Base-by-base conservation (phyloP, 805 yeast genomes). In the Metschnikowia santaceciliae region DNA sequence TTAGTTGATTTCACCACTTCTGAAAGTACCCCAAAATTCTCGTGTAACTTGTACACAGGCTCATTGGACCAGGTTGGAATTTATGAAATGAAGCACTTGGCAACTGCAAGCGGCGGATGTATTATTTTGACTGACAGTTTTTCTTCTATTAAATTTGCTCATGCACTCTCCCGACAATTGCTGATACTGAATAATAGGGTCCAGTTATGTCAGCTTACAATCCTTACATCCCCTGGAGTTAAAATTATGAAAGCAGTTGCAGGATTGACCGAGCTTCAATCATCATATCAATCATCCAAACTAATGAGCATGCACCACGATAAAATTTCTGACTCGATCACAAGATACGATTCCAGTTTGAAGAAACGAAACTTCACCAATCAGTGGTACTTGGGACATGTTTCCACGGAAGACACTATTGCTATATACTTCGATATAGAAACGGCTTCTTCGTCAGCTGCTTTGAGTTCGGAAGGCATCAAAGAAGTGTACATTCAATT, bases 11-110 rank as follows among this genome's bases (percentile, higher is more conserved):
- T 54, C 48, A 50, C 58, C 23, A 51, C 51, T 14, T 41, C 44
- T 14, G 52, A 50, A 8, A 53, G 49, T 13, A 10, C 49, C n/a
- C 63, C 72, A 2, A 53, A 54, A 32, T 69, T 70, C 68, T 47
- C 65, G 1, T 52, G 65, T 26, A 68, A 72, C 47, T 46, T 75
- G 4, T 73, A 65, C 52, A 53, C 68, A 1, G 76, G 72, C 1
- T 68, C 75, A 1, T 56, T 67, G 15, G 78, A 75, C 48, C 78
- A 75, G 54, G 69, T 66, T 1, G 79, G 79, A 1, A 44, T 72
- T 10, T 72, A 70, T 52, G 79, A 75, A 51, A 72, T 74, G 78
- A 69, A 64, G 47, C 46, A 63, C 1, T 54, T 75, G 49, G 61
- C 65, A 3, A 59, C 54, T 49, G 59, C 57, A 11, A 65, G 78